Percentiles rank a stretch among this genome's conserved stretches.
phyloP scores from a whole-genome alignment of 1,284 basidiomycete genomes.

The Papiliotrema terrestris region DNA sequence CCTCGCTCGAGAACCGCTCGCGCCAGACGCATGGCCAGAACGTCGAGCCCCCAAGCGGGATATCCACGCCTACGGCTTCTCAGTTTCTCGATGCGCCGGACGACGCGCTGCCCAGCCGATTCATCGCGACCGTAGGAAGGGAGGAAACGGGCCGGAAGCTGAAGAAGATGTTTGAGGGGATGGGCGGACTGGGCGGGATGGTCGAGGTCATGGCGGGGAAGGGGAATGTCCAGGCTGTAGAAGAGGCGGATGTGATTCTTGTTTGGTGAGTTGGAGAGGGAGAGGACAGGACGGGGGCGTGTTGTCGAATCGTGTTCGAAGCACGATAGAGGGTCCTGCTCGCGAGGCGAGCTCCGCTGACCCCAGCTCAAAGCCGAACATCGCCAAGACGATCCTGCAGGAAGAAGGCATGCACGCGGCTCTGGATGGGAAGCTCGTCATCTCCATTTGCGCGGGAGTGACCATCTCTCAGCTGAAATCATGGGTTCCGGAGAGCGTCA shows the following conservation, averaged over 20 bases:
- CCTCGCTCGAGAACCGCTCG: constrained; percentile 42
- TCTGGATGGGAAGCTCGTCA: constrained; percentile 81
- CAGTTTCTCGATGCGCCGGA: constrained; percentile 54
- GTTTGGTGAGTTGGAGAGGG: constrained; percentile 62
- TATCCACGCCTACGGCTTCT: constrained; percentile 63
- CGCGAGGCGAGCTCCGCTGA: background rate
- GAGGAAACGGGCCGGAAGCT: constrained; percentile 73
- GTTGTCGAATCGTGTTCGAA: too few species aligned
- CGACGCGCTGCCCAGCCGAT: constrained; percentile 69
- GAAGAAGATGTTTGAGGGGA: constrained; percentile 58
- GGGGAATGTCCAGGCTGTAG: constrained; percentile 68
- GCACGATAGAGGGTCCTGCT: too few species aligned
- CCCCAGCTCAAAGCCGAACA: constrained; percentile 85
- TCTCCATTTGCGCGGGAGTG: constrained; percentile 94
- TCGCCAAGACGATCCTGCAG: constrained; percentile 70
- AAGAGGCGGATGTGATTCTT: constrained; percentile 76
- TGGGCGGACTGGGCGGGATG: constrained; percentile 56
- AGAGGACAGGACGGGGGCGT: too few species aligned
- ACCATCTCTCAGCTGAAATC: constrained; percentile 75
- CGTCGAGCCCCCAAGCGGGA: constrained; percentile 77
- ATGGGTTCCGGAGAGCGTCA: constrained; percentile 73
- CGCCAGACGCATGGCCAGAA: constrained; percentile 21
- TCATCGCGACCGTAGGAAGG: constrained; percentile 83
- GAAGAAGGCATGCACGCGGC: constrained; percentile 83
- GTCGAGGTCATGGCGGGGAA: constrained; percentile 66